Percentiles rank a stretch among this genome's conserved stretches.
Evolutionary conservation across 768 basidiomycete species (phyloP).

Genomic region (Rhodotorula kratochvilovae): DNA sequence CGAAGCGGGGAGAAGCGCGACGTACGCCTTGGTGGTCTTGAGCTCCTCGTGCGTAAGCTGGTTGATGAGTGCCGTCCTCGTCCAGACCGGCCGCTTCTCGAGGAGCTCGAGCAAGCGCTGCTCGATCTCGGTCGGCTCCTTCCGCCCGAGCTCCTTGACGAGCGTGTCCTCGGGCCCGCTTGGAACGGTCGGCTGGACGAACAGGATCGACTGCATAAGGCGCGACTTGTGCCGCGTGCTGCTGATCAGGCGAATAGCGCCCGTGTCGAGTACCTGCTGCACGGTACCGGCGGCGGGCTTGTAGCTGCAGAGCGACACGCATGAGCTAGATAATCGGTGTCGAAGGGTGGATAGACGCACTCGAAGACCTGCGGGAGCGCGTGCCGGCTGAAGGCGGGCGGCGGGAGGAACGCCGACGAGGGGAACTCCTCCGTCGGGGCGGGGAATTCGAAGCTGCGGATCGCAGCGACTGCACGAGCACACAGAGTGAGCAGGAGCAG

Average conservation of each 20-base stretch:
- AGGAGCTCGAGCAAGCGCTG: constrained; percentile 65
- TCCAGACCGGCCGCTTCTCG: constrained; percentile 76
- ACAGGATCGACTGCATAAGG: constrained; percentile 24
- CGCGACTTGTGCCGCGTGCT: constrained; percentile 72
- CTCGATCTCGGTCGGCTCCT: constrained; percentile 48
- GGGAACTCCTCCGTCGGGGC: constrained; percentile 62
- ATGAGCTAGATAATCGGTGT: background rate
- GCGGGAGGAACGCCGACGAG: constrained; percentile 67
- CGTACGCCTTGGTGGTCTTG: constrained; percentile 71
- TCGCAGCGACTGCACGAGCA: constrained; percentile 60
- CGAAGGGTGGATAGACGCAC: constrained; percentile 48
- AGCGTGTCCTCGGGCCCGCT: constrained; percentile 12
- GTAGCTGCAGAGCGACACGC: constrained; percentile 1
- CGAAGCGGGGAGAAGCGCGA: background rate
- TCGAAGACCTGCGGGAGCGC: constrained; percentile 74
- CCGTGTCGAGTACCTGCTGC: constrained; percentile 61
- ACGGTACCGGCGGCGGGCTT: constrained; percentile 10
- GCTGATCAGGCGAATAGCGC: constrained; percentile 76
- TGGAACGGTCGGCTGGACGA: constrained; percentile 17
- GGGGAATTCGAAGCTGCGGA: constrained; percentile 66
- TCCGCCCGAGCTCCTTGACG: constrained; percentile 5
- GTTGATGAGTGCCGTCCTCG: constrained; percentile 75
- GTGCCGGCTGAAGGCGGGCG: constrained; percentile 82
- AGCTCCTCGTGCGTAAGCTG: constrained; percentile 67
- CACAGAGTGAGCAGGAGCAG: background rate